Evolutionary conservation across 2,329 filamentous ascomycete species (phyloP), one percentile per base, ranked within the genome.

Genomic region (Plectosphaerella plurivora): DNA sequence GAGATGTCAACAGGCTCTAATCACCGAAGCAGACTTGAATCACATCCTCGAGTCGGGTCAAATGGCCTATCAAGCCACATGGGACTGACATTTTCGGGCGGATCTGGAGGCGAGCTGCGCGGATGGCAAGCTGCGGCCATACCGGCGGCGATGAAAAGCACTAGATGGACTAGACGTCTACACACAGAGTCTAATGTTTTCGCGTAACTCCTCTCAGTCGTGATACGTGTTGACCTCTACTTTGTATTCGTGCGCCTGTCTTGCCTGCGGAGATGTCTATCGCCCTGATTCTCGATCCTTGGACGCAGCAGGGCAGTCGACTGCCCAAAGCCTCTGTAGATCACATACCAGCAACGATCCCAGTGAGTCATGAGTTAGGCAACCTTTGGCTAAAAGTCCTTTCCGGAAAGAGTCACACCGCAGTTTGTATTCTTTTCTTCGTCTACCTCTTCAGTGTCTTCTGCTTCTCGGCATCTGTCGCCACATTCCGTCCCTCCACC

Each of bases 391-490:
- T 5, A 22, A 3, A 22, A 5, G 22, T 22, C 22, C 3, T 22
- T 22, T 22, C 22, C 5, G 22, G 22, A 22, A 22, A 22, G 22
- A 22, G 22, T 22, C 22, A 22, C 45, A 25, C 45, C 28, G 20
- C 24, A 15, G 22, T 20, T 47, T 47, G 24, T 47, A 10, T 18
- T 47, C 22, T 22, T 47, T 22, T 47, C 33, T 28, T 33, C 11
- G 8, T 33, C 57, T 71, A 86, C 65, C 83, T 71, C 73, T 86
- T 87, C 62, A 86, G 59, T 6, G 82, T 86, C 76, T 84, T 86
- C 68, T 86, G 93, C 82, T 99, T 99, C 82, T 97, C 92, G 2
- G 91, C 94, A 76, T 94, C 89, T 56, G 85, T 87, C 41, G 91
- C 87, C 59, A 90, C 81, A 61, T 87, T 79, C 59, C 87, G 82